Evolutionary conservation across 202 grass and related monocot genomes (phyloP).

Genomic region (Setaria italica): DNA sequence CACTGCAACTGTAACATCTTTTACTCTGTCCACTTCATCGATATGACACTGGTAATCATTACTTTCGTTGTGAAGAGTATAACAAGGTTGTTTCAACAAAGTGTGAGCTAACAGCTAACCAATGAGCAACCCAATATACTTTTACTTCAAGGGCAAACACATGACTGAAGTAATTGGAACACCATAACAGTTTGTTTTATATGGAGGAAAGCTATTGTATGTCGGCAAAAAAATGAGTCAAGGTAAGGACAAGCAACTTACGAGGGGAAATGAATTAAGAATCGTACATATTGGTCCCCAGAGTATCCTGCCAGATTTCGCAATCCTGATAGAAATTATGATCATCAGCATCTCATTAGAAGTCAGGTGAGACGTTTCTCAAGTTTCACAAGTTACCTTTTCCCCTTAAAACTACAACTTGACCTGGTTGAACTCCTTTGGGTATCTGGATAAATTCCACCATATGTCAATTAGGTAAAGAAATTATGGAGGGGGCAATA

Average conservation of each 20-base stretch:
- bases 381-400: slow-evolving; percentile 68
- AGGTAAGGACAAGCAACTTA: slow-evolving; percentile 62
- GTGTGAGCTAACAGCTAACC: slow-evolving; percentile 20
- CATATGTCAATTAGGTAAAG: slow-evolving; percentile 29
- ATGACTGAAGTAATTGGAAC: slow-evolving; percentile 25
- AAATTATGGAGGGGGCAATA: slow-evolving; percentile 12
- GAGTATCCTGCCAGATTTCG: slow-evolving; percentile 60
- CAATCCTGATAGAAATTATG: slow-evolving; percentile 73
- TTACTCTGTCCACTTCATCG: neutral
- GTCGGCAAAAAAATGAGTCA: neutral
- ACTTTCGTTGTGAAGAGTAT: slow-evolving; percentile 10
- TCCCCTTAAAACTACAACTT: slow-evolving; percentile 79
- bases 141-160: slow-evolving; percentile 27
- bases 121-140: neutral
- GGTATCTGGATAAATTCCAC: slow-evolving; percentile 72
- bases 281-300: slow-evolving; percentile 89
- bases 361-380: slow-evolving; percentile 29
- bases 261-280: slow-evolving; percentile 89
- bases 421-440: slow-evolving; percentile 89
- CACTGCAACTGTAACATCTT: slow-evolving; percentile 10
- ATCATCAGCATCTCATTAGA: slow-evolving; percentile 46
- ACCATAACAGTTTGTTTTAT: neutral
- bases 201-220: neutral
- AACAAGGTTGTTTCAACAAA: slow-evolving; percentile 23
- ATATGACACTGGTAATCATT: neutral